Evolutionary conservation across 2,329 filamentous ascomycete species (phyloP).

Genomic region (Cladosporium sp.): DNA sequence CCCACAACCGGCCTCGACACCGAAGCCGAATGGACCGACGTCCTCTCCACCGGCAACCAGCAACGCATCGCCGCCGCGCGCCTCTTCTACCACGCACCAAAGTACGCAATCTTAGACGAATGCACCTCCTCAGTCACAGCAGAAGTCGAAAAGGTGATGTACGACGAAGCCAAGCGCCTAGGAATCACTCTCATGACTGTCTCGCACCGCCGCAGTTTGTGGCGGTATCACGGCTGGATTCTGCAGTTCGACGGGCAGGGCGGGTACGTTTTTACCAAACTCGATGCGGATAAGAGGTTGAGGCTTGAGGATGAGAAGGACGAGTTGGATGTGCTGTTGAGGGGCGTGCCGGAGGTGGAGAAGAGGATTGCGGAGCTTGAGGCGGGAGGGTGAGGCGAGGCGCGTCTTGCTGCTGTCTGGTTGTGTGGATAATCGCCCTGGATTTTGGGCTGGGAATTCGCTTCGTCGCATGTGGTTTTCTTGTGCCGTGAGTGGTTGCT

Average conservation of each 20-base stretch:
- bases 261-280: constrained; percentile 77
- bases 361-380: constrained; percentile 72
- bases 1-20: constrained; percentile 68
- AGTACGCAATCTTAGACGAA: constrained; percentile 94
- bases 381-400: constrained; percentile 22
- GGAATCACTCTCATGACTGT: constrained; percentile 97
- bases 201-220: constrained; percentile 81
- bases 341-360: constrained; percentile 84
- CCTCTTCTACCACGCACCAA: constrained; percentile 86
- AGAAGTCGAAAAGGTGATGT: constrained; percentile 93
- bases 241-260: constrained; percentile 96
- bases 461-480: background rate
- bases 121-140: constrained; percentile 94
- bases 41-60: constrained; percentile 85
- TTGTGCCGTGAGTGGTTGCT: background rate
- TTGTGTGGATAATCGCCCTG: background rate
- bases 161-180: constrained; percentile 86
- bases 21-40: constrained; percentile 94
- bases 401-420: no score
- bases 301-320: constrained; percentile 94
- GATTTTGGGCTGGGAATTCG: background rate
- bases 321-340: constrained; percentile 77
- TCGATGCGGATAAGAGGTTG: constrained; percentile 83
- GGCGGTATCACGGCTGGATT: constrained; percentile 94
- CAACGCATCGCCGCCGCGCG: constrained; percentile 96